Conservation (phyloP, 805 yeast species). For the Wickerhamomyces kurtzmanii region DNA sequence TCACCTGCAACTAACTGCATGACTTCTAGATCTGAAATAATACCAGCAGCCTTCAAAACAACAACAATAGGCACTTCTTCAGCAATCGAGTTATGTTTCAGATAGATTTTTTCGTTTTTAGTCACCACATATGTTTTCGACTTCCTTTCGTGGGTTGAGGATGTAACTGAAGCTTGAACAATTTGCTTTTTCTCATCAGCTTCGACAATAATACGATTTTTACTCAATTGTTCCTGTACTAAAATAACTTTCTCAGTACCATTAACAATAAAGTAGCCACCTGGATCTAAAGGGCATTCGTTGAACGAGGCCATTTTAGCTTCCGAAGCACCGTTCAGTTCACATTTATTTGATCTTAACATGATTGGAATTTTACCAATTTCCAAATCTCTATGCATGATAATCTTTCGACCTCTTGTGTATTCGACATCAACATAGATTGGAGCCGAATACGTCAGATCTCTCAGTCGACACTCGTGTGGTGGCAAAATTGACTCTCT, state of each 20-base stretch:
- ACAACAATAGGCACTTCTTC: constrained; percentile 95
- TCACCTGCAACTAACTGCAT: constrained; percentile 92
- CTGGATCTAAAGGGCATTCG: constrained; percentile 97
- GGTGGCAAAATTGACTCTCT: constrained; percentile 71
- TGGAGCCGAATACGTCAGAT: constrained; percentile 90
- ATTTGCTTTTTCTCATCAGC: constrained; percentile 91
- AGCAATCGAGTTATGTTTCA: constrained; percentile 90
- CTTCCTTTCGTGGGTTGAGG: constrained; percentile 96
- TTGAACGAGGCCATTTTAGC: constrained; percentile 76
- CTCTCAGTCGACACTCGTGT: constrained; percentile 92
- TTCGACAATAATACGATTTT: constrained; percentile 96
- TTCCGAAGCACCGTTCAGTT: constrained; percentile 70
- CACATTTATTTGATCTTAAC: constrained; percentile 90
- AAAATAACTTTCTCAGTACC: constrained; percentile 97
- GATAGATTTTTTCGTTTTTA: constrained; percentile 77
- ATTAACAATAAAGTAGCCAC: constrained; percentile 95
- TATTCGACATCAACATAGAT: constrained; percentile 95
- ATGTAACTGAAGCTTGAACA: constrained; percentile 95
- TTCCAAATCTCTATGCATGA: constrained; percentile 81
- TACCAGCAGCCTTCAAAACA: constrained; percentile 90
- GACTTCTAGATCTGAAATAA: constrained; percentile 85
- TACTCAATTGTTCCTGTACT: constrained; percentile 93
- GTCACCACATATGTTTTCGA: constrained; percentile 95
- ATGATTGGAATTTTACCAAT: constrained; percentile 99
- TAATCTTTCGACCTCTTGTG: constrained; percentile 88